Base-by-base conservation (phyloP, 495 filamentous ascomycete genomes). In the Talaromyces nanjingensis region DNA sequence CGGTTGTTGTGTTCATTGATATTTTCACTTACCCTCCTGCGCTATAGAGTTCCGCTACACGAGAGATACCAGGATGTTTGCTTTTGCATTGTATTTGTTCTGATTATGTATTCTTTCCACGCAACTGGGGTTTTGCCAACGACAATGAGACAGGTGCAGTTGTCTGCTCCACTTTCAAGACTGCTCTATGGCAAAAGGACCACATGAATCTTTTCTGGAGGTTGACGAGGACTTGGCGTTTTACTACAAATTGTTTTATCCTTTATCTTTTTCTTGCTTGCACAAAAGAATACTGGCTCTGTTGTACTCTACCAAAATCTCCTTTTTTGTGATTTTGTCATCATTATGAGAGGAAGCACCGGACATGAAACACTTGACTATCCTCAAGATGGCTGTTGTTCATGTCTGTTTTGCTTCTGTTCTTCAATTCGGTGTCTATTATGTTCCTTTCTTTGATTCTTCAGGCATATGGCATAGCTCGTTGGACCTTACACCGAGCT, bases 41-140 rank as follows among this genome's bases (percentile, higher is more conserved):
- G 73, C 77, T 70, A 79, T 79, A 78, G 77, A 80, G 69, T 68
- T 69, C 69, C 65, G 71, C 74, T 74, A 72, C 76, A 76, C 75
- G 70, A 75, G 74, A 76, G 77, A 80, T 79, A 79, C 76, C 77
- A 78, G 71, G 71, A 72, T 74, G 59, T 66, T 72, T 37, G 31
- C 52, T 59, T 34, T 59, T 37, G 53, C 53, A 56, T 29, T 25
- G 20, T 56, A 56, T 56, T 56, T 56, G 22, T 56, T 56, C 49
- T 56, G 22, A 25, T 56, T 16, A 27, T 56, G 53, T 27, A 56
- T 56, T 56, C 53, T 25, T 29, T 14, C 16, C 27, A 14, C 49
- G 12, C 52, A 24, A 27, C 52, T 54, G 24, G 18, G 53, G 20
- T 49, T 20, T 49, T 49, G 53, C 53, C 24, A 56, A 25, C 6